A percentile compares a stretch with the other conserved stretches of the same genome.
Conservation (phyloP, 306 rosid species). For the Alnus rubra region DNA sequence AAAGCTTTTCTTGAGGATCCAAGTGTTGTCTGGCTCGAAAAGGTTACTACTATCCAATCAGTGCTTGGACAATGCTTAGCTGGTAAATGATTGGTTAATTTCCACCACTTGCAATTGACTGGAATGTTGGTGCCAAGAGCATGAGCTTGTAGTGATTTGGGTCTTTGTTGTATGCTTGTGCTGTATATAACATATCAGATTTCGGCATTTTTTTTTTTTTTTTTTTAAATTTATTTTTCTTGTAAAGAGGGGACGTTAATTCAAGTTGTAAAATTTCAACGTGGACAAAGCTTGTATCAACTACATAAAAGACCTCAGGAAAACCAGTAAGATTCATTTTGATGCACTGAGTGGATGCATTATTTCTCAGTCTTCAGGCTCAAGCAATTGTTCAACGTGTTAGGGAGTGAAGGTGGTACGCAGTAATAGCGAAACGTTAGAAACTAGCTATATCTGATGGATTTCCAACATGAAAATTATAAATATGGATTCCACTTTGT, state of each 20-base stretch:
- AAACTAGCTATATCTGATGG: no score
- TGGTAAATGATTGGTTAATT: conserved; percentile 14
- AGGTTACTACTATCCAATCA: conserved; percentile 21
- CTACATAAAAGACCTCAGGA: conserved; percentile 28
- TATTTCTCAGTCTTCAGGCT: no score
- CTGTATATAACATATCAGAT: conserved; percentile 67
- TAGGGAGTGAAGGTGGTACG: no score
- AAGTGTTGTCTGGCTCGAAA: conserved; percentile 17
- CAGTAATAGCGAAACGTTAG: no score
- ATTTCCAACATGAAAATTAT: no score
- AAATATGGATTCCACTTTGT: no score
- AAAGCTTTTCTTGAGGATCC: conserved; percentile 18
- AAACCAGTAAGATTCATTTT: conserved; percentile 35
- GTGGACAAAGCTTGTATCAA: conserved; percentile 43
- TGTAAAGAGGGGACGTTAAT: conserved; percentile 55
- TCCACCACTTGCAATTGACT: conserved; percentile 28
- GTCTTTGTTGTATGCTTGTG: conserved; percentile 41
- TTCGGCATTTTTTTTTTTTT: conserved; percentile 34
- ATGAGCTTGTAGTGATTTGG: conserved; percentile 34
- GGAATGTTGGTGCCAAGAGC: conserved; percentile 37
- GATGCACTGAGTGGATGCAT: no score
- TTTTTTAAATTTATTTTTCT: neutral
- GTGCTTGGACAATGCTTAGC: conserved; percentile 27
- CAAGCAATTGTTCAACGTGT: no score
- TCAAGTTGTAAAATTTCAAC: conserved; percentile 35